Base-by-base conservation (phyloP, 345 rosid genomes). In the Aquilaria malaccensis region DNA sequence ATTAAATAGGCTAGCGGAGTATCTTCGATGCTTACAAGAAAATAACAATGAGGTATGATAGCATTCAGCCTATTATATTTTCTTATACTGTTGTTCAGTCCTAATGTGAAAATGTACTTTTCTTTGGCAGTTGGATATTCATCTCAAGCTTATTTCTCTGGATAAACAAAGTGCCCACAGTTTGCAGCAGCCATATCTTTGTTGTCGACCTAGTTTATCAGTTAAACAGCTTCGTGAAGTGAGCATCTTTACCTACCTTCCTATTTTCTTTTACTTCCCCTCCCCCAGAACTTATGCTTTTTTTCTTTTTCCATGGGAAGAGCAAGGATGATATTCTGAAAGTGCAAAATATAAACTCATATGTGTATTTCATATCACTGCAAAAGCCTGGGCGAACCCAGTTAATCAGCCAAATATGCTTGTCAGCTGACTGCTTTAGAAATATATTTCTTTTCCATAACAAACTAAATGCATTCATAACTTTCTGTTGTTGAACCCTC, bases 161-260 rank as follows among this genome's bases (percentile, higher is more conserved):
- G 89, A 93, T 43, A 72, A 79, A 63, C 69, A 80, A 73, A 72
- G 70, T 69, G 71, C 71, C 41, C 82, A 83, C 33, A 81, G 69
- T 65, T 85, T 93, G 80, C 83, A 77, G 74, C 84, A 81, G 66
- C 96, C 94, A 56, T 87, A 85, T 76, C 82, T 93, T 41, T 76
- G 88, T 75, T 83, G 97, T 71, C 79, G 73, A 69, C 86, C 89
- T 33, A 84, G 79, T 79, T 72, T 84, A 58, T 81, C 85, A 30
- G 74, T 93, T 14, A 85, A 76, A 76, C 85, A 85, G 64, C 82
- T 93, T 49, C 75, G 91, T n/a, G 91, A 85, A 73, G 98, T 93
- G 67, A 87, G 86, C 73, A 64, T 56, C 54, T 67, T 79, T 69
- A 73, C 67, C 75, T 50, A 4, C 70, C 64, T 37, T 65, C n/a